Evolutionary conservation across 306 rosid species (phyloP).

Genomic region (Lupinus albus): DNA sequence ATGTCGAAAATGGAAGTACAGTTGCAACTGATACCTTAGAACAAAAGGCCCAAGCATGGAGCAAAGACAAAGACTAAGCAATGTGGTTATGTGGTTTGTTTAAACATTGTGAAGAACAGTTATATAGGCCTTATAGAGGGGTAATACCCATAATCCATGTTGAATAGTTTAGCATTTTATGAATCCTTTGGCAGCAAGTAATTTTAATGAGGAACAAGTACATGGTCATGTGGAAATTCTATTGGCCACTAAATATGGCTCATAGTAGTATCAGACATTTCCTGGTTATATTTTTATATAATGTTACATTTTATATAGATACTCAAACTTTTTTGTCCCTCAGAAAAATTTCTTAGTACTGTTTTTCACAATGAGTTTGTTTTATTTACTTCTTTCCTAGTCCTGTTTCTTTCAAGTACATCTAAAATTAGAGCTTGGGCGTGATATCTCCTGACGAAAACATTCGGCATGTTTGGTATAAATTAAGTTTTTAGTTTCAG

Average conservation of each 20-base stretch:
- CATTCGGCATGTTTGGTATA: no score
- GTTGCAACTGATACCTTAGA: slow-evolving; percentile 48
- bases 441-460: no score
- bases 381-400: no score
- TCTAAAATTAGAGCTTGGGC: no score
- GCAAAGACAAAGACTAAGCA: slow-evolving; percentile 64
- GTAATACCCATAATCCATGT: slow-evolving; percentile 38
- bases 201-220: background rate
- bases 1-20: slow-evolving; percentile 60
- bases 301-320: slow-evolving; percentile 39
- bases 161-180: slow-evolving; percentile 47
- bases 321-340: slow-evolving; percentile 26
- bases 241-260: slow-evolving; percentile 41
- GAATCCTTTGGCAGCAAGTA: slow-evolving; percentile 40
- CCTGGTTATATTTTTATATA: slow-evolving; percentile 35
- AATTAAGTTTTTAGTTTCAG: no score
- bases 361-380: no score
- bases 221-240: slow-evolving; percentile 41
- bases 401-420: no score
- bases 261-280: slow-evolving; percentile 30
- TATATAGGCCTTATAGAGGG: slow-evolving; percentile 45
- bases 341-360: no score
- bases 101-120: slow-evolving; percentile 31
- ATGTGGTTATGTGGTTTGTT: slow-evolving; percentile 45
- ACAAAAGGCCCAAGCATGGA: slow-evolving; percentile 59